These are phyloP conservation scores for Exophiala sp. DNA, from an alignment of 2,329 filamentous ascomycete genomes.

Conservation along the genomic window DNA sequence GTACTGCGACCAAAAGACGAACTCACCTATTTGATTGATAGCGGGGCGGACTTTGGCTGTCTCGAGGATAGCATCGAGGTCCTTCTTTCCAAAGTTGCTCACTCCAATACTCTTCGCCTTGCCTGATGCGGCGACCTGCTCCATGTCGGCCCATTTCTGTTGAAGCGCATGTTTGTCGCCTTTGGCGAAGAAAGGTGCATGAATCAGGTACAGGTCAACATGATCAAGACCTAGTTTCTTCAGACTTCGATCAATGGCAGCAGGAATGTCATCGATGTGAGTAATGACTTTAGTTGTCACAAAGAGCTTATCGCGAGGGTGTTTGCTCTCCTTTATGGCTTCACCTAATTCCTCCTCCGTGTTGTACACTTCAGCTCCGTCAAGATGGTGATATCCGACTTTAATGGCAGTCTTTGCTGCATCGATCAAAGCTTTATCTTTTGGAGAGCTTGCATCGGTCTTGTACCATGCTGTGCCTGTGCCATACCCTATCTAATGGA, in stretches of 20 bases:
- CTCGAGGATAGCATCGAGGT: slow-evolving; percentile 52
- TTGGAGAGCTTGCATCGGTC: slow-evolving; percentile 38
- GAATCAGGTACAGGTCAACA: slow-evolving; percentile 64
- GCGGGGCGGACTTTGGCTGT: slow-evolving; percentile 42
- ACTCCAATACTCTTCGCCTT: slow-evolving; percentile 61
- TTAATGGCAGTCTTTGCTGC: slow-evolving; percentile 55
- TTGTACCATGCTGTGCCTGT: slow-evolving; percentile 66
- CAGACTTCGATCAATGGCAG: slow-evolving; percentile 54
- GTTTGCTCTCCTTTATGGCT: slow-evolving; percentile 46
- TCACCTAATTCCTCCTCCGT: slow-evolving; percentile 49
- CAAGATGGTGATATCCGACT: slow-evolving; percentile 60
- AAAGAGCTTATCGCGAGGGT: slow-evolving; percentile 48
- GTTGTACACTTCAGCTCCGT: slow-evolving; percentile 58
- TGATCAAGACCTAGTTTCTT: slow-evolving; percentile 60
- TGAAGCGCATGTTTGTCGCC: slow-evolving; percentile 52
- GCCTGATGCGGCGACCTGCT: slow-evolving; percentile 54
- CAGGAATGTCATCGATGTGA: slow-evolving; percentile 54
- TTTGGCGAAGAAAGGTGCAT: slow-evolving; percentile 57
- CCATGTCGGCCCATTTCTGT: slow-evolving; percentile 58
- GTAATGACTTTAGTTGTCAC: slow-evolving; percentile 56
- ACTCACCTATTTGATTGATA: slow-evolving; percentile 37
- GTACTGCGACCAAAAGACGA: no score
- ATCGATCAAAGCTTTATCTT: slow-evolving; percentile 56
- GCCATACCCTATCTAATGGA: slow-evolving; percentile 55
- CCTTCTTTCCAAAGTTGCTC: slow-evolving; percentile 56